Evolutionary conservation across 2,329 filamentous ascomycete species (phyloP).

Genomic region (Phialemonium atrogriseum): DNA sequence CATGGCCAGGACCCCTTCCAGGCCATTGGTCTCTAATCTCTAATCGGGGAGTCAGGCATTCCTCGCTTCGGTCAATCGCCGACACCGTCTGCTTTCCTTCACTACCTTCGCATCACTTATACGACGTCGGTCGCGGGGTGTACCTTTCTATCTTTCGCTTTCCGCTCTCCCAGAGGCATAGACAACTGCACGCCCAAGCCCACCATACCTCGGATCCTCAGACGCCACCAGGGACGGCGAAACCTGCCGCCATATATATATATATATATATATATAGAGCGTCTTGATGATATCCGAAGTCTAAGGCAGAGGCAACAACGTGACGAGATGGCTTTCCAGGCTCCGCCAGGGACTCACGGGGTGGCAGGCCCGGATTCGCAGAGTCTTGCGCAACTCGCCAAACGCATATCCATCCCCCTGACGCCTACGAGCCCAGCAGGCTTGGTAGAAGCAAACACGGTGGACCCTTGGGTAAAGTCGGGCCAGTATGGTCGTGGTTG

Average conservation of each 20-base stretch:
- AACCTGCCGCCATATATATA: no score
- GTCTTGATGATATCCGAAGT: no score
- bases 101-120: no score
- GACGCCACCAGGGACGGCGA: no score
- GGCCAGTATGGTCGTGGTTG: conserved; percentile 83
- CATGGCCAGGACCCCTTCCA: no score
- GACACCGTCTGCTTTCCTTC: no score
- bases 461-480: conserved; percentile 73
- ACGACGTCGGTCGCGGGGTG: no score
- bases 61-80: conserved; percentile 12
- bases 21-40: conserved; percentile 20
- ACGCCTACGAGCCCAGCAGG: conserved; percentile 52
- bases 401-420: conserved; percentile 52
- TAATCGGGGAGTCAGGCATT: conserved; percentile 28
- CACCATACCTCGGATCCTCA: no score
- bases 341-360: conserved; percentile 21
- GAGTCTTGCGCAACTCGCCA: conserved; percentile 31
- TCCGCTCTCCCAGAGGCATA: conserved; percentile 6
- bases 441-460: conserved; percentile 51
- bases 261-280: no score
- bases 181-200: no score
- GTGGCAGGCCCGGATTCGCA: conserved; percentile 23
- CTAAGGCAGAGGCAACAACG: no score
- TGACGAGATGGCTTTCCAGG: conserved; percentile 35
- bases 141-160: conserved; percentile 7